Base-by-base conservation (phyloP, 208 protist genomes). In the Acanthamoeba triangularis region DNA sequence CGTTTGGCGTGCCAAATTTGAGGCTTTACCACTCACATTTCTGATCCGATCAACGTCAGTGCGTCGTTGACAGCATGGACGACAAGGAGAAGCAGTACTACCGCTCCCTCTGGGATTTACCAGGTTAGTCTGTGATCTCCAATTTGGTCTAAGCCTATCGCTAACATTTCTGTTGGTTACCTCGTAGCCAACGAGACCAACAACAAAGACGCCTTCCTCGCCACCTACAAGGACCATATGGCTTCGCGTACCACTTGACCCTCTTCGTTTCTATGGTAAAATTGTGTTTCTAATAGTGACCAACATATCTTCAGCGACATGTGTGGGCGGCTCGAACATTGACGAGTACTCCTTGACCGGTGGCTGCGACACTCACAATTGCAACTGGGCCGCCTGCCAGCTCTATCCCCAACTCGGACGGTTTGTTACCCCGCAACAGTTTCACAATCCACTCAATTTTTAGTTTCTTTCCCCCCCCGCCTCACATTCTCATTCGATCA, bases 301-400 rank as follows among this genome's bases (percentile, higher is more conserved):
- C 63, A 30, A 74, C 65, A 56, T 0, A 0, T 23, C 16, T 67
- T 16, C 69, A 80, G 69, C 30, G 4, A 80, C 37, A 1, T 80
- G 69, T 13, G 69, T 44, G 13, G 69, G 69, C 30, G n/a, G 25
- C 16, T 30, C 69, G 1, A 30, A 80, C 7, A 80, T 80, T 6
- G 69, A 80, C 0, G 18, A 28, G 1, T 80, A 80, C 33, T 7
- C 1, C 18, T 2, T 80, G 11, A 80, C 69, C 20, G 69, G 69
- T 6, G 25, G n/a, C 35, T 80, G 69, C 37, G 69, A 80, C 37
- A 44, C 69, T 0, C 69, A 20, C 13, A 80, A 30, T n/a, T 80
- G 69, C 37, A 80, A 80, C 33, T 80, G 69, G 69, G 69, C 69
- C 37, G 69, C 69, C 16, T 80, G 69, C 20, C 69, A 80, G 33